Evolutionary conservation across 2,329 filamentous ascomycete genomes (phyloP), one percentile per base, ranked within the genome.

Genomic region (Trichoderma brevicompactum): DNA sequence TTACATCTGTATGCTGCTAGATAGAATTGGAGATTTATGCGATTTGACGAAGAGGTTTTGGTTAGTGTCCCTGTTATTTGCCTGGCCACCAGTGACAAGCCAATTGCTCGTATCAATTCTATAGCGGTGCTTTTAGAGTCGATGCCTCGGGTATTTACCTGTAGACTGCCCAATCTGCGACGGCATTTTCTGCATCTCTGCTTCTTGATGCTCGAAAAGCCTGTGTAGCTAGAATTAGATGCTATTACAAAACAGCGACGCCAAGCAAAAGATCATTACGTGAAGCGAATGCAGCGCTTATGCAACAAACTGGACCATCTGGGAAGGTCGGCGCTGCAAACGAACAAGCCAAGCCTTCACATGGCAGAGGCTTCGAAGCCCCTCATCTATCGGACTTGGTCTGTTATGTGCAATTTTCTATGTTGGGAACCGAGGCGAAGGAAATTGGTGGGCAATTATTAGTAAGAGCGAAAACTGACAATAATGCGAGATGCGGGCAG

Each of bases 391-490:
- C 10, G 36, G 23, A 7, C n/a, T 23, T 23, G 28, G 43, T 17
- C 34, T 38, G 23, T 40, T 38, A 44, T 53, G 48, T 19, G n/a
- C n/a, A 15, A 7, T n/a, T 53, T 63, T 36, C 60, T 63, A 1
- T 13, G 40, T 63, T 46, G 60, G 49, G 17, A 28, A 63, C 60
- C 60, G 60, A 63, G 38, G 17, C 6, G 15, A 28, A 32, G 7
- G 28, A 28, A n/a, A 54, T 19, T 6, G 19, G 9, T 40, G 13
- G 5, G 43, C 7, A 9, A 34, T 34, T 17, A 7, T 4, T 28
- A 28, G 23, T 28, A 12, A 5, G 12, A 1, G 19, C 10, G 17
- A n/a, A 19, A 60, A 49, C 15, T n/a, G 10, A 19, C 7, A 23
- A 28, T 28, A 28, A 28, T 28, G 23, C 23, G 23, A 28, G 23